A percentile compares a stretch with the other conserved stretches of the same genome.
These are phyloP conservation scores for Zygotorulaspora florentina DNA, from an alignment of 805 yeast genomes.

Conservation along the genomic window DNA sequence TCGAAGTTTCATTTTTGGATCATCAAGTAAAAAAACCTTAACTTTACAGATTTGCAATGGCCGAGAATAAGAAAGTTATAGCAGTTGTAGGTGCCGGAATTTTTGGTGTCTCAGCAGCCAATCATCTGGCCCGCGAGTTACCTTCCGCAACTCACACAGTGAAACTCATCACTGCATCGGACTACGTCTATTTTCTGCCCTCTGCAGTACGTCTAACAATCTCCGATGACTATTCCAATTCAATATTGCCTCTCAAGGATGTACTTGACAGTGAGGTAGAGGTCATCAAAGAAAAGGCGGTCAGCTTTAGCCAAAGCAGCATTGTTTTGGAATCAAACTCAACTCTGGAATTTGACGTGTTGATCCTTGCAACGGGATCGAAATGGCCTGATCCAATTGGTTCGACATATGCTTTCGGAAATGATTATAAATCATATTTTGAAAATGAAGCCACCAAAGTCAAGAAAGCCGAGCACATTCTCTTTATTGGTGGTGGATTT, in stretches of 20 bases:
- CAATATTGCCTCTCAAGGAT: slow-evolving; percentile 18
- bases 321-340: slow-evolving; percentile 15
- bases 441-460: slow-evolving; percentile 13
- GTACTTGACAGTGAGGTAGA: slow-evolving; percentile 20
- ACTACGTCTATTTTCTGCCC: slow-evolving; percentile 12
- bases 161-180: slow-evolving; percentile 16
- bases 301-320: slow-evolving; percentile 14
- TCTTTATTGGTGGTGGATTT: slow-evolving; percentile 36
- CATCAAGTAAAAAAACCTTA: too few species aligned
- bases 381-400: slow-evolving; percentile 31
- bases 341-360: slow-evolving; percentile 19
- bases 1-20: too few species aligned
- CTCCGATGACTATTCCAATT: slow-evolving; percentile 15
- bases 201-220: slow-evolving; percentile 21
- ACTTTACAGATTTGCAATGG: not conserved
- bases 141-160: slow-evolving; percentile 5
- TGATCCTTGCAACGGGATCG: slow-evolving; percentile 34
- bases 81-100: slow-evolving; percentile 25
- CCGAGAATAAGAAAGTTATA: slow-evolving; percentile 3
- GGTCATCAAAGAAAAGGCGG: slow-evolving; percentile 21
- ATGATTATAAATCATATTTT: slow-evolving; percentile 15
- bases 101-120: slow-evolving; percentile 22
- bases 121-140: slow-evolving; percentile 12
- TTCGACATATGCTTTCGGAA: slow-evolving; percentile 13
- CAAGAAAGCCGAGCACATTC: slow-evolving; percentile 25